Conservation (phyloP, 2,329 filamentous ascomycete genomes). For the Talaromyces islandicus region DNA sequence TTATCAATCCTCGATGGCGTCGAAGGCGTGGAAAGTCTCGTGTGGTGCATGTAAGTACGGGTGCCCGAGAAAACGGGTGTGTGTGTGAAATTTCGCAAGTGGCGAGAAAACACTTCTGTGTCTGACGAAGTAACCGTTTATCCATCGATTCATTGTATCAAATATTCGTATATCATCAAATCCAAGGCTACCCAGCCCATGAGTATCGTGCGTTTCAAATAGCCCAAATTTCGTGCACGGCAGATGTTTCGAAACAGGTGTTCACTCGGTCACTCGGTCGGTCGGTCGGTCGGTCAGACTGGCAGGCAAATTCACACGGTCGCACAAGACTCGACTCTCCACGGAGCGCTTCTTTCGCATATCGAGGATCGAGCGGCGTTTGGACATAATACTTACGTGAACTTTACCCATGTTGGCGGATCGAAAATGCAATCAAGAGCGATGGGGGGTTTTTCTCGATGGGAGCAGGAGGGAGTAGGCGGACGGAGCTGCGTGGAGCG, state of each 20-base stretch:
- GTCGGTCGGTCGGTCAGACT: background rate
- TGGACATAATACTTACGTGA: conserved; percentile 10
- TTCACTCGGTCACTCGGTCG: background rate
- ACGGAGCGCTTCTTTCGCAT: background rate
- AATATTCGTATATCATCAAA: background rate
- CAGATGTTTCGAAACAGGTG: background rate
- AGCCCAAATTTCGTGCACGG: background rate
- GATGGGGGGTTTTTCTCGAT: background rate
- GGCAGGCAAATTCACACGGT: background rate
- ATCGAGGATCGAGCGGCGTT: background rate
- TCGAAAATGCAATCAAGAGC: conserved; percentile 4
- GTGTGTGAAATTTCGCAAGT: background rate
- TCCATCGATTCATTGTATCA: background rate
- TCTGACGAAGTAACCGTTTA: background rate
- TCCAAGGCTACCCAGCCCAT: background rate
- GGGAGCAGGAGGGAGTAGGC: background rate
- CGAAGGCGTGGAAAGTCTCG: background rate
- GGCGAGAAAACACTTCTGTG: background rate
- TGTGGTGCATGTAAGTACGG: conserved; percentile 62
- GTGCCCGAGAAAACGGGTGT: conserved; percentile 24
- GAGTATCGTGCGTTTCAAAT: background rate
- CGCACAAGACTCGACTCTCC: background rate
- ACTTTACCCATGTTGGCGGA: conserved; percentile 11
- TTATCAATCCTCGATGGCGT: background rate
- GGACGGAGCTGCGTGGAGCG: background rate